phyloP scores from a whole-genome alignment of 331 rosid species.

The Acacia pycnantha region DNA sequence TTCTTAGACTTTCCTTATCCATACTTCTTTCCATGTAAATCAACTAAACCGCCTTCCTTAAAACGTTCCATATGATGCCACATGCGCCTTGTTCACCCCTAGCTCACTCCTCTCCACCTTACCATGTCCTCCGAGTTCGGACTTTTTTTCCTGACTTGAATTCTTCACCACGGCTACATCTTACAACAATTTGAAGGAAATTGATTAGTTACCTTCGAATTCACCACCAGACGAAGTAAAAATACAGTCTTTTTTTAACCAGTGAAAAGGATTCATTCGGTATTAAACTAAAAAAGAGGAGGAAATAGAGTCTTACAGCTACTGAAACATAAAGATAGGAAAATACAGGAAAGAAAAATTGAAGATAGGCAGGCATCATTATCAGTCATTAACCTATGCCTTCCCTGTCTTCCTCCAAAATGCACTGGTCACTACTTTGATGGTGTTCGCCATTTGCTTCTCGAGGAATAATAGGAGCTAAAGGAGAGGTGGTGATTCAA shows the following conservation, averaged over 20 bases:
- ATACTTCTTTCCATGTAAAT: not conserved
- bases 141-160: not conserved
- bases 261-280: too few relatives aligned
- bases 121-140: not conserved
- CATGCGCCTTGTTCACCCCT: not conserved
- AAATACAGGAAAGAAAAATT: too few relatives aligned
- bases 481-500: too few relatives aligned
- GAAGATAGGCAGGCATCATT: too few relatives aligned
- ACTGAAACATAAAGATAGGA: too few relatives aligned
- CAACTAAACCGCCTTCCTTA: not conserved
- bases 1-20: not conserved
- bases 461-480: too few relatives aligned
- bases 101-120: not conserved
- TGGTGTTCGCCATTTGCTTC: too few relatives aligned
- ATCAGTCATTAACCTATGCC: too few relatives aligned
- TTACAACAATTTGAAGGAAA: not conserved
- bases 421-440: too few relatives aligned
- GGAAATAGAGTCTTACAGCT: too few relatives aligned
- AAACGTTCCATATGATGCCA: not conserved
- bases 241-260: not conserved
- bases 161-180: not conserved
- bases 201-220: not conserved
- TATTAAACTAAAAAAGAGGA: too few relatives aligned
- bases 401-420: too few relatives aligned
- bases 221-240: not conserved